phyloP scores from a whole-genome alignment of 2,329 filamentous ascomycete genomes.

The Botrytis deweyae region DNA sequence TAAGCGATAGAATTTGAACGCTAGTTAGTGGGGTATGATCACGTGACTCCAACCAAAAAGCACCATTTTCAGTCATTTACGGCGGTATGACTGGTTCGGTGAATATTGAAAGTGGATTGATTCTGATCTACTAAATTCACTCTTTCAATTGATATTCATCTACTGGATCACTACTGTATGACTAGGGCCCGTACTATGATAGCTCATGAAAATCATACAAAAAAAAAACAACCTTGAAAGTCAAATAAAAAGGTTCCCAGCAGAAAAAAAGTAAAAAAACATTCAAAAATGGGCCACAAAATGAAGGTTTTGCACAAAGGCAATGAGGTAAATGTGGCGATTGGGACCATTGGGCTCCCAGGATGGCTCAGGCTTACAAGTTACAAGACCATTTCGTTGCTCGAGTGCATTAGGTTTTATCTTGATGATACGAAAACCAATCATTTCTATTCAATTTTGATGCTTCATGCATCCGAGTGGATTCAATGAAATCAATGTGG shows the following conservation, averaged over 20 bases:
- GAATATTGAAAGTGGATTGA: not conserved
- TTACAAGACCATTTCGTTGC: not conserved
- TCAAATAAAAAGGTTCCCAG: not conserved
- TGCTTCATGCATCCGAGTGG: not conserved
- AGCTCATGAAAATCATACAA: not conserved
- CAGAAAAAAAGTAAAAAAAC: not conserved
- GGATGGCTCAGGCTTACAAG: conserved; percentile 1
- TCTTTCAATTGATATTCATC: not conserved
- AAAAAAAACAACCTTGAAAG: not conserved
- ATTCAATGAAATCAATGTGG: not conserved
- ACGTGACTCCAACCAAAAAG: not conserved
- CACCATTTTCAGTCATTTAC: not conserved
- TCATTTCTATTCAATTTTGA: not conserved
- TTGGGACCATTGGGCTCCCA: conserved; percentile 3
- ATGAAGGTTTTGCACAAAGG: not conserved
- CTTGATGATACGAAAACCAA: conserved; percentile 3
- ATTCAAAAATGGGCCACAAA: not conserved
- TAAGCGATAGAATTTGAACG: conserved; percentile 20
- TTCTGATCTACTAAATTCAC: not conserved
- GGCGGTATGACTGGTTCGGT: conserved; percentile 12
- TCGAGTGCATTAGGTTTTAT: not conserved
- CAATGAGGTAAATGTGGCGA: conserved; percentile 8
- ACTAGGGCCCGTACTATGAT: not conserved
- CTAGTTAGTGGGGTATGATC: conserved; percentile 9
- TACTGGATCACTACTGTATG: not conserved